Evolutionary conservation across 768 basidiomycete genomes (phyloP), one percentile per base, ranked within the genome.

Genomic region (Amyloporia xantha): DNA sequence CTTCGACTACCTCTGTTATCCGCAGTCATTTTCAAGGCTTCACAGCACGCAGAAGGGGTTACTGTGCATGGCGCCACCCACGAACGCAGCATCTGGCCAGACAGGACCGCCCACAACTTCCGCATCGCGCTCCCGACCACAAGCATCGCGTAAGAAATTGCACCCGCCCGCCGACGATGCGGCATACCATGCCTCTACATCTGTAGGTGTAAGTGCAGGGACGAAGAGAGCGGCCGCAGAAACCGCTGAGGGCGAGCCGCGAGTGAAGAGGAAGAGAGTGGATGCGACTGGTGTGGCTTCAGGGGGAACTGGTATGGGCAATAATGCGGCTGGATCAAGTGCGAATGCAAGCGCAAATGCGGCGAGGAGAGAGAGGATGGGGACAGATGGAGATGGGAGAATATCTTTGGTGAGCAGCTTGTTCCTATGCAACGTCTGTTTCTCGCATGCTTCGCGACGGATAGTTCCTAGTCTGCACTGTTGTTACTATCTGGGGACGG

Each of bases 221-320:
- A 63, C 73, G 15, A 89, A 90, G 61, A 68, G 87, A 54, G 77
- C 78, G 39, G 86, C 85, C 0, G 68, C 60, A 15, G 87, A 89
- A 44, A 78, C 79, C 58, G 74, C 69, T 21, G 85, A 88, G 6
- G 84, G 83, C n/a, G 87, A 89, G 55, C 79, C 82, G 13, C 72
- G 86, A 42, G 71, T 74, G 46, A 89, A 91, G 66, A 69, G 87
- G 57, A 90, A 87, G 67, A 76, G 84, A 55, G 71, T 77, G 30
- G 86, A 86, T 28, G 62, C 70, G 24, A 53, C 58, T 17, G 54
- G 62, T 7, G 49, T 63, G 12, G 59, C 57, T 11, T 47, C 54
- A 23, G 41, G 27, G 24, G 53, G 50, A 24, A 54, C 63, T 38
- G 50, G 62, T n/a, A 59, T 53, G 56, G 28, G 24, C 38, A 26